A percentile compares a stretch with the other conserved stretches of the same genome.
Conservation (phyloP, 2,329 filamentous ascomycete species). For the Colletotrichum truncatum region DNA sequence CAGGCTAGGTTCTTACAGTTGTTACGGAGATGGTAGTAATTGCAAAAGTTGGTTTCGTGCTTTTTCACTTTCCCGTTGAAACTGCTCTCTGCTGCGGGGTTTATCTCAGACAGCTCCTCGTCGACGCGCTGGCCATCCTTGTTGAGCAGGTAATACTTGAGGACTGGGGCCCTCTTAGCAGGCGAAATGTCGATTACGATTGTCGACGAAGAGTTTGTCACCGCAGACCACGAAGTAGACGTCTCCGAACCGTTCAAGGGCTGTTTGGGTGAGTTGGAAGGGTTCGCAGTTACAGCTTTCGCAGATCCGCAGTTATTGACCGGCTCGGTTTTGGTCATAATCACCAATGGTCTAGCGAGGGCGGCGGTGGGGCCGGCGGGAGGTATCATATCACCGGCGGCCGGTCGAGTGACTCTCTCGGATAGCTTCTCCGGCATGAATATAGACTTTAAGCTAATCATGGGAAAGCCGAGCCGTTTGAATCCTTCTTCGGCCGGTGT, state of each 20-base stretch:
- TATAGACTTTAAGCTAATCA: slow-evolving; percentile 36
- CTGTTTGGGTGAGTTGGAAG: too few relatives aligned
- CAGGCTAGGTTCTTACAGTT: background rate
- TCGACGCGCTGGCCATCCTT: slow-evolving; percentile 39
- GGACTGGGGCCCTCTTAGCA: too few relatives aligned
- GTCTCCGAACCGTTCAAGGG: too few relatives aligned
- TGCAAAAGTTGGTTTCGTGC: slow-evolving; percentile 30
- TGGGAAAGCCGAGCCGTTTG: slow-evolving; percentile 36
- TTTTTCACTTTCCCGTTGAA: slow-evolving; percentile 23
- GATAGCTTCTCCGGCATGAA: slow-evolving; percentile 39
- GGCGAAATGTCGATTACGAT: background rate
- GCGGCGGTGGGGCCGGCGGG: background rate
- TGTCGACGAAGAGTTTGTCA: background rate
- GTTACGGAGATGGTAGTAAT: slow-evolving; percentile 31
- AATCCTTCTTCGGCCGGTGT: slow-evolving; percentile 39
- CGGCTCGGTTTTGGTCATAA: too few relatives aligned
- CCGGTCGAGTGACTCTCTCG: too few relatives aligned
- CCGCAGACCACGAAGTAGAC: background rate
- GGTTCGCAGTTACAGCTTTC: too few relatives aligned
- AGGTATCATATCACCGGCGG: background rate
- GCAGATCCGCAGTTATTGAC: too few relatives aligned
- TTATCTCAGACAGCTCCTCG: slow-evolving; percentile 34
- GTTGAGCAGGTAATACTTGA: slow-evolving; percentile 39
- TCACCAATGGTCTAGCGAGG: background rate
- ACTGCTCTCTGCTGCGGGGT: slow-evolving; percentile 26